Evolutionary conservation across 805 yeast genomes (phyloP), one percentile per base, ranked within the genome.

Genomic region (Metschnikowia similis): DNA sequence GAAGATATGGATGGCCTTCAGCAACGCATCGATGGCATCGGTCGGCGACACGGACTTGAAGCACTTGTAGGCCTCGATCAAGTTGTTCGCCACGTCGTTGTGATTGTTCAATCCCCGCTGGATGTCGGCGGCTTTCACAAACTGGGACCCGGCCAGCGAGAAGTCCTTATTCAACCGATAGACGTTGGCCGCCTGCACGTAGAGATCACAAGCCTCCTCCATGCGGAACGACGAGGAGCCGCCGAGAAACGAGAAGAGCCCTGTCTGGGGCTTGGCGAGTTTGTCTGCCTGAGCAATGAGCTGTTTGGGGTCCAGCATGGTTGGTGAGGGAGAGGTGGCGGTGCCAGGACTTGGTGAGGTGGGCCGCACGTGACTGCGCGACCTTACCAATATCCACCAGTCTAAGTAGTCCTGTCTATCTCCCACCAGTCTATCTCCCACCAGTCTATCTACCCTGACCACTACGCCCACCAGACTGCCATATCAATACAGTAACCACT

Each of bases 171-270:
- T 83, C 50, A 94, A 69, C 54, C 91, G 80, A 72, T 83, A 94
- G 29, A 82, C 77, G 62, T 92, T 94, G n/a, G 95, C 99, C 2
- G 99, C 99, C 67, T 91, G 95, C 21, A 85, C 76, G 64, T 84
- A 92, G 29, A 89, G 70, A 56, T 94, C 99, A 3, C 91, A 85
- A 3, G 99, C 98, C 56, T 94, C 99, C 64, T 94, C 99, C 47
- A 74, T 80, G 53, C 88, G 79, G 54, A 79, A 76, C 3, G 83
- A 70, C 32, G 78, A 76, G 8, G 85, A 76, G 4, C 92, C 86
- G 47, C 89, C 78, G 17, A 86, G 61, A 49, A 72, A 67, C 53
- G 81, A 79, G 57, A 91, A 80, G 53, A 87, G 77, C 4, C 96
- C 95, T 30, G 83, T 74, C 41, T 85, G 79, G 16, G 89, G 85